These are phyloP conservation scores for Penicillium sp. DNA, from an alignment of 2,329 filamentous ascomycete species.

Conservation along the genomic window DNA sequence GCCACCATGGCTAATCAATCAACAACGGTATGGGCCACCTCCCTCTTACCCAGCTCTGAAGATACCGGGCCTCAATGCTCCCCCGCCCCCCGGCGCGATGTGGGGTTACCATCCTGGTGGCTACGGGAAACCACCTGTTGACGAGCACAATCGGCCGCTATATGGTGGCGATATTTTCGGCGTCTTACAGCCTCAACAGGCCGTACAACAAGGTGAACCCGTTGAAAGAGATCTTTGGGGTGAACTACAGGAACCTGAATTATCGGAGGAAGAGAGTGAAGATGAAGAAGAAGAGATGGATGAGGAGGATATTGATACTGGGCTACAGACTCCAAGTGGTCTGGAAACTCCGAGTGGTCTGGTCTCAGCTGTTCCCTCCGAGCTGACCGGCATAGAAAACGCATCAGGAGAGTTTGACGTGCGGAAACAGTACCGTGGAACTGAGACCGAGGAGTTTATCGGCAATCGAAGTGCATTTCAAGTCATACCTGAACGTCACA, in stretches of 20 bases:
- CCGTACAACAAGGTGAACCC: constrained; percentile 71
- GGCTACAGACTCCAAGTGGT: constrained; percentile 69
- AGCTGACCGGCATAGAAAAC: constrained; percentile 75
- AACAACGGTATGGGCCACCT: constrained; percentile 90
- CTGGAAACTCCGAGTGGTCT: constrained; percentile 82
- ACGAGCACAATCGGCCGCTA: constrained; percentile 88
- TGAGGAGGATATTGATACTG: constrained; percentile 56
- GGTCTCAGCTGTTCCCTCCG: constrained; percentile 78
- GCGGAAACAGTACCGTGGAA: constrained; percentile 82
- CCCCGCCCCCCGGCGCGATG: constrained; percentile 82
- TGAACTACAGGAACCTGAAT: constrained; percentile 80
- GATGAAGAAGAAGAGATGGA: constrained; percentile 72
- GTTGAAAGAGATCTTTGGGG: constrained; percentile 92
- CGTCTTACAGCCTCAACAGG: constrained; percentile 67
- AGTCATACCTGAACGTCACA: constrained; percentile 85
- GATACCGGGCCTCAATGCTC: constrained; percentile 91
- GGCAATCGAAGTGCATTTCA: constrained; percentile 82
- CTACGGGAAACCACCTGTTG: constrained; percentile 93
- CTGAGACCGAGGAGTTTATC: constrained; percentile 81
- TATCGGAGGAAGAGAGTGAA: constrained; percentile 70
- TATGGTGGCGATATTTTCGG: constrained; percentile 97
- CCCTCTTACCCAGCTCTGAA: constrained; percentile 95
- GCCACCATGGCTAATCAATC: constrained; percentile 96
- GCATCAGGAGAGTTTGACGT: constrained; percentile 88
- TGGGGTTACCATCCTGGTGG: constrained; percentile 97